Evolutionary conservation across 257 asterid species (phyloP).

Genomic region (Nicotiana tomentosiformis): DNA sequence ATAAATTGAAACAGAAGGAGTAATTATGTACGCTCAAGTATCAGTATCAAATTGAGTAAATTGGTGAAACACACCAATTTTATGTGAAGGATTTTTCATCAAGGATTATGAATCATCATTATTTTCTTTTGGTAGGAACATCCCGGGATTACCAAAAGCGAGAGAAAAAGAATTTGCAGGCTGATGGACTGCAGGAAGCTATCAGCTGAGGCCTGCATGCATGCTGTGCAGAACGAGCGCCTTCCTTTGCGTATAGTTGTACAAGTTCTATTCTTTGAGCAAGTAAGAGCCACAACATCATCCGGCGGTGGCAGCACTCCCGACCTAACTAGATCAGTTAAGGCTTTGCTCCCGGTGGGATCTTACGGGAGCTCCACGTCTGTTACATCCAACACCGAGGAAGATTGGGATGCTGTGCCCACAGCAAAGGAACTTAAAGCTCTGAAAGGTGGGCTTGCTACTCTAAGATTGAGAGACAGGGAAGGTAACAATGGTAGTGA

Average conservation of each 20-base stretch:
- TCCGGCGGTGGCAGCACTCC: slow-evolving; percentile 42
- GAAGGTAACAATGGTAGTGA: slow-evolving; percentile 4
- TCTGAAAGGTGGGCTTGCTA: slow-evolving; percentile 50
- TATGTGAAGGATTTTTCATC: not conserved
- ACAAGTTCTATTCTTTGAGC: slow-evolving; percentile 84
- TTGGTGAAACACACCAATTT: not conserved
- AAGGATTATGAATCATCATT: not conserved
- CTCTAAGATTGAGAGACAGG: slow-evolving; percentile 38
- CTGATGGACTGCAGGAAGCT: slow-evolving; percentile 74
- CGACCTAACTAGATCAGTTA: slow-evolving; percentile 35
- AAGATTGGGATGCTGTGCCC: slow-evolving; percentile 62
- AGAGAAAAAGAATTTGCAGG: slow-evolving; percentile 61
- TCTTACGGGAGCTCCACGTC: slow-evolving; percentile 69
- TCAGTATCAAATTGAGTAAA: no score
- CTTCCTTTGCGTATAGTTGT: slow-evolving; percentile 73
- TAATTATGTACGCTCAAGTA: no score
- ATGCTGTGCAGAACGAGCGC: slow-evolving; percentile 79
- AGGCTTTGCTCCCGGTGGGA: slow-evolving; percentile 42
- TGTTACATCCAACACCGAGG: slow-evolving; percentile 60
- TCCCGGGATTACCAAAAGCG: slow-evolving; percentile 58
- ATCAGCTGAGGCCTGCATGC: slow-evolving; percentile 64
- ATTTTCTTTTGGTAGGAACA: slow-evolving; percentile 47
- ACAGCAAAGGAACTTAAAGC: slow-evolving; percentile 61
- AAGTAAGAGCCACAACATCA: slow-evolving; percentile 38
- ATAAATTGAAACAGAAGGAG: no score